Evolutionary conservation across 495 filamentous ascomycete species (phyloP).

Genomic region (Aspergillus biplanus): DNA sequence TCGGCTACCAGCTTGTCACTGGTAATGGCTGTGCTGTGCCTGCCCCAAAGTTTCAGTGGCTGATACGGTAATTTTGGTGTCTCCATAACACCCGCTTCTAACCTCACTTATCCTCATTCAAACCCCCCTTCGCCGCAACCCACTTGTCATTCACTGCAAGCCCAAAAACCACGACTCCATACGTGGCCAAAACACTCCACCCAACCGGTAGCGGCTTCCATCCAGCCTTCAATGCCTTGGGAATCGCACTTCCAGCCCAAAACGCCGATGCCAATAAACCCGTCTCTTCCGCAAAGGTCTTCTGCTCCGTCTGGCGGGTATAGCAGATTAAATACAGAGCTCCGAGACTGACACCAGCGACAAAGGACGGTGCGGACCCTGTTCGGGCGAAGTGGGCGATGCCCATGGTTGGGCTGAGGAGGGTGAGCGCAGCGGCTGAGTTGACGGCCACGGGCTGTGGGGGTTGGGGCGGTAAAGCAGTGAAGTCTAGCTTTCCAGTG

Average conservation of each 20-base stretch:
- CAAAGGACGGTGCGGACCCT: not conserved
- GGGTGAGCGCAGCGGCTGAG: not conserved
- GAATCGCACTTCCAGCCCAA: not conserved
- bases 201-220: not conserved
- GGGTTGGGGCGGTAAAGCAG: not conserved
- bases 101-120: not conserved
- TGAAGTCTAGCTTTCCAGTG: constrained; percentile 1
- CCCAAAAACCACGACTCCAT: constrained; percentile 1
- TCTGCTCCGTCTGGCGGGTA: not conserved
- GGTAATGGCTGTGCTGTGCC: too few species aligned
- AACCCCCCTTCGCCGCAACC: not conserved
- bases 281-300: not conserved
- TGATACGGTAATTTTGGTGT: too few species aligned
- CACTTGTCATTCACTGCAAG: not conserved
- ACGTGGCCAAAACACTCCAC: not conserved
- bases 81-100: not conserved
- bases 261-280: not conserved
- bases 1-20: too few species aligned
- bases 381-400: not conserved
- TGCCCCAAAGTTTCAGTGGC: too few species aligned
- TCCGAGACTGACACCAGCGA: not conserved
- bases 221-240: not conserved
- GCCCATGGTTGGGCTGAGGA: not conserved
- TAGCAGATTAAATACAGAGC: not conserved
- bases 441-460: not conserved